phyloP scores from a whole-genome alignment of 1,139 yeast species.

The Trichomonascaceae sp. region DNA sequence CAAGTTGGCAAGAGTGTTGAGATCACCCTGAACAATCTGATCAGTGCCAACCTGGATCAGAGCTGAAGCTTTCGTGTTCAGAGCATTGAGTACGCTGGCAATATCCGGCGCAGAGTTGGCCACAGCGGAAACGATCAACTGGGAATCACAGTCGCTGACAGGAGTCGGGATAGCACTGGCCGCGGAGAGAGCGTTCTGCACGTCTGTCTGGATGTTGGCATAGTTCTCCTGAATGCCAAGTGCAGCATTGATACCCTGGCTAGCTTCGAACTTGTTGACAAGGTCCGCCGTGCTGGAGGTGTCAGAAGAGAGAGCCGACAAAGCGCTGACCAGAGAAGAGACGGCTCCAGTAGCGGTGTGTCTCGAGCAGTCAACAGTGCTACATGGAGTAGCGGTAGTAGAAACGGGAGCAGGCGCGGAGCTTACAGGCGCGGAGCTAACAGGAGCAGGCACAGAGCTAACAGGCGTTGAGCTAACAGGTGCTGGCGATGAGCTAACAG shows the following conservation, averaged over 20 bases:
- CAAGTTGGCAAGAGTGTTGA: slow-evolving; percentile 3
- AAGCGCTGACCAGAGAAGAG: slow-evolving; percentile 2
- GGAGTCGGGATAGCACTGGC: slow-evolving; percentile 1
- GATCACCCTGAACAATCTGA: slow-evolving; percentile 11
- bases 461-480: too few species aligned
- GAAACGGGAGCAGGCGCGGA: slow-evolving; percentile 1
- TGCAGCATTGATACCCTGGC: slow-evolving; percentile 1
- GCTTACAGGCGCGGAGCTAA: too few species aligned
- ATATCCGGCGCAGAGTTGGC: slow-evolving; percentile 1
- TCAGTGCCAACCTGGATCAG: slow-evolving; percentile 9
- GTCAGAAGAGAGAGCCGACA: slow-evolving; percentile 1
- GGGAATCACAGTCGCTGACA: slow-evolving; percentile 1
- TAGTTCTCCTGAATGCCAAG: slow-evolving; percentile 1
- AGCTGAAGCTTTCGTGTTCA: slow-evolving; percentile 11
- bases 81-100: slow-evolving; percentile 2
- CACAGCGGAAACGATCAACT: not conserved
- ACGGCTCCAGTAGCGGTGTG: not conserved
- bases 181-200: not conserved
- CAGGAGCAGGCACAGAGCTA: too few species aligned
- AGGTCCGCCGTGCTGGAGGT: not conserved
- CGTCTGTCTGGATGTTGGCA: slow-evolving; percentile 1
- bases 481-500: too few species aligned
- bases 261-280: not conserved
- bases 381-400: not conserved
- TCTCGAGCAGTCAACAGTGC: not conserved